Base-by-base conservation (phyloP, 1,284 basidiomycete species). In the Fistulinella cinereoalba region DNA sequence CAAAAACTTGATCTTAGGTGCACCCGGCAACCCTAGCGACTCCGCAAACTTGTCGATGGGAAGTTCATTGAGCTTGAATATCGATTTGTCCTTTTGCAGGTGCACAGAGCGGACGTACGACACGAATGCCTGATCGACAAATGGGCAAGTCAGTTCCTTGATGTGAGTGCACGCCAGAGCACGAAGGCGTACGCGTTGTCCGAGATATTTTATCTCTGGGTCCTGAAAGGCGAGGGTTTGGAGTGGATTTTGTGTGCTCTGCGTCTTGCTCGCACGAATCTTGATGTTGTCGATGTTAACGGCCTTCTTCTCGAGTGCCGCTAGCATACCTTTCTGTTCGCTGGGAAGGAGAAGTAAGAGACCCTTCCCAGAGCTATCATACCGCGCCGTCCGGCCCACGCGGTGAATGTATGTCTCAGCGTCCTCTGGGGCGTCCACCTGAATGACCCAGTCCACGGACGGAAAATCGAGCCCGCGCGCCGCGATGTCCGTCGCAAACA, bases 341-440 rank as follows among this genome's bases (percentile, higher is more conserved):
- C 85, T 93, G 1, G 96, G 95, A 55, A 87, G 70, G 12, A 98
- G 69, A 45, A 99, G 76, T 51, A 97, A 69, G 43, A 99, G 68
- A 0, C 83, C 87, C 64, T 94, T 93, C 1, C 97, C 97, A 32
- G 88, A 85, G 52, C 86, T 87, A 60, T 95, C 85, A 65, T 98
- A 98, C 39, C 96, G 77, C 29, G 96, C 97, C 9, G 96, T 99
- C 43, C 96, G 77, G 1, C 96, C 96, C 1, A 99, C 96, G 21
- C 96, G 85, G 67, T 99, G 96, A 39, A 99, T 93, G 67, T 99
- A 99, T 11, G 93, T 97, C 51, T 97, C 95, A n/a, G 88, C 91
- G 62, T 98, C 95, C 69, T 99, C 96, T 0, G 96, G 96, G 21
- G 90, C 92, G 67, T 99, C 96, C n/a, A 95, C 74, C 67, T 99